Conservation (phyloP, 495 filamentous ascomycete species). For the Xylaria acuta region DNA sequence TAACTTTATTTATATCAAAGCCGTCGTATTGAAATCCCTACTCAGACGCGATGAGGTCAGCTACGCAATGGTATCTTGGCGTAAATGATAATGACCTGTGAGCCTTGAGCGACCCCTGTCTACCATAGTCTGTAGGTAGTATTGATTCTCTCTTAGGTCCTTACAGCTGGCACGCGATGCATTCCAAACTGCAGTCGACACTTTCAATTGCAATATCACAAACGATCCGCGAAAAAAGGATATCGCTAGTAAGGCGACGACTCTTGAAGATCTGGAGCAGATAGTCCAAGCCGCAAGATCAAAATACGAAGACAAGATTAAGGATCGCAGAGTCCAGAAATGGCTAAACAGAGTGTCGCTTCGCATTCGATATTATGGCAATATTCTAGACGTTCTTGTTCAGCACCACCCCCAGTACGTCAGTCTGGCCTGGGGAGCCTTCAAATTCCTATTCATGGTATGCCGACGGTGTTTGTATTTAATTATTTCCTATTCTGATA, state of each 20-base stretch:
- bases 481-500: no score
- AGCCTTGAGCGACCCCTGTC: background rate
- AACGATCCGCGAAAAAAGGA: background rate
- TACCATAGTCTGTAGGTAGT: background rate
- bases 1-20: background rate
- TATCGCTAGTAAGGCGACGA: background rate
- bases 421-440: slow-evolving; percentile 40
- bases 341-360: slow-evolving; percentile 26
- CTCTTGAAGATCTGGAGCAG: background rate
- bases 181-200: background rate
- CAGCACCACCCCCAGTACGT: slow-evolving; percentile 41
- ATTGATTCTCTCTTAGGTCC: background rate
- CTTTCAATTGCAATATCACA: background rate
- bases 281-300: background rate
- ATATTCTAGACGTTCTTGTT: slow-evolving; percentile 31
- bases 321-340: slow-evolving; percentile 26
- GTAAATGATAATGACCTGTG: background rate
- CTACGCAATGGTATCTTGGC: background rate
- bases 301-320: slow-evolving; percentile 26
- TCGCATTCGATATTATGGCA: slow-evolving; percentile 24
- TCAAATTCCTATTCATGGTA: slow-evolving; percentile 40
- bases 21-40: background rate
- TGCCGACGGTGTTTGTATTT: background rate
- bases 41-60: background rate
- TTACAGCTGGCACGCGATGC: background rate